phyloP scores from a whole-genome alignment of 1,139 yeast species.

The Magnusiomyces suaveolens region DNA sequence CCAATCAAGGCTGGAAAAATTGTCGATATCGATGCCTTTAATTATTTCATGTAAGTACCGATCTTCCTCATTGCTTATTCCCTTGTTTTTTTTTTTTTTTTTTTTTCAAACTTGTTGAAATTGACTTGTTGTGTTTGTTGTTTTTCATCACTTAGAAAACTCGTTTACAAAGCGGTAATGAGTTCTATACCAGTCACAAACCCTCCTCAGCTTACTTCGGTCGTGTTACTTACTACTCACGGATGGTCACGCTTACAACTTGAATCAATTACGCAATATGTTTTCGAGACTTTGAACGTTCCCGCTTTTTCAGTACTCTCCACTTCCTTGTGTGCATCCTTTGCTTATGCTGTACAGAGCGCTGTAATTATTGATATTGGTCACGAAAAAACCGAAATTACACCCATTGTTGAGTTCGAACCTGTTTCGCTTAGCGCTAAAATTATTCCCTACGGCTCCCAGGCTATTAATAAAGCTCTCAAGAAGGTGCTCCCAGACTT shows the following conservation, averaged over 20 bases:
- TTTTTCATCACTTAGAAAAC: constrained; percentile 35
- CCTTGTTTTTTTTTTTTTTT: constrained; percentile 7
- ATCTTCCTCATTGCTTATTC: background rate
- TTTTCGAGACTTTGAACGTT: constrained; percentile 62
- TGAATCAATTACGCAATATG: constrained; percentile 64
- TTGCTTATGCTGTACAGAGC: constrained; percentile 55
- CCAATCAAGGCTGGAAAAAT: constrained; percentile 62
- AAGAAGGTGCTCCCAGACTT: constrained; percentile 49
- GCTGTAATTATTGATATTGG: constrained; percentile 80
- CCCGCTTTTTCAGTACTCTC: constrained; percentile 69
- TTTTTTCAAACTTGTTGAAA: too few relatives aligned
- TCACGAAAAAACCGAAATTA: constrained; percentile 58
- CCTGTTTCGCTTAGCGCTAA: constrained; percentile 47
- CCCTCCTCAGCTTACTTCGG: constrained; percentile 33
- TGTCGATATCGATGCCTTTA: constrained; percentile 58
- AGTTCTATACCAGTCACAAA: constrained; percentile 11
- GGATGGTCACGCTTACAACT: constrained; percentile 60
- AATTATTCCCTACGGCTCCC: constrained; percentile 52
- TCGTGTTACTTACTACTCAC: constrained; percentile 54
- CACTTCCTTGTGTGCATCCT: constrained; percentile 58
- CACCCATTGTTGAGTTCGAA: constrained; percentile 68
- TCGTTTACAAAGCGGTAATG: constrained; percentile 38
- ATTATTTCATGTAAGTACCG: constrained; percentile 47
- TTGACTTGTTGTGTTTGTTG: background rate
- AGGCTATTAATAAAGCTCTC: constrained; percentile 47